phyloP scores from a whole-genome alignment of 1,284 basidiomycete species.

The Ganoderma multipileum region DNA sequence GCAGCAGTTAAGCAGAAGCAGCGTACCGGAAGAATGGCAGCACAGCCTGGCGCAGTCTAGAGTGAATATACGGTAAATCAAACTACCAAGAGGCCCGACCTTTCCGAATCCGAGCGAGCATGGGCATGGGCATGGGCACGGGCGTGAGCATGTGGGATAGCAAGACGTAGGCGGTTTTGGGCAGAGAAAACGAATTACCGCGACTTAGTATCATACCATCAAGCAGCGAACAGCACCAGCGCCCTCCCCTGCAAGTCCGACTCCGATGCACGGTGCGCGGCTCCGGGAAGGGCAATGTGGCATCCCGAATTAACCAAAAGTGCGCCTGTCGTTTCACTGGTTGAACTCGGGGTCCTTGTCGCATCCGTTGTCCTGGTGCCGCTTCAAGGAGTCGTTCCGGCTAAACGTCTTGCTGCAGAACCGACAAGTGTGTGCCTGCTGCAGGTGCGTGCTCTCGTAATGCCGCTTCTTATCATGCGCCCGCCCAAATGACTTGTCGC shows the following conservation, averaged over 20 bases:
- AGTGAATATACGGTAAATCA: conserved; percentile 1
- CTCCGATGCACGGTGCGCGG: conserved; percentile 3
- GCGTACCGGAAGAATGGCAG: not conserved
- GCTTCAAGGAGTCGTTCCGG: conserved; percentile 63
- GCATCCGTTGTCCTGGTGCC: conserved; percentile 69
- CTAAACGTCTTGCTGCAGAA: conserved; percentile 79
- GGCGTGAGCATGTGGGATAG: conserved; percentile 4
- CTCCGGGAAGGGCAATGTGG: not conserved
- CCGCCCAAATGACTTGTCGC: conserved; percentile 78
- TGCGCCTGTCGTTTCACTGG: conserved; percentile 13
- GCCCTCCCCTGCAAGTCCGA: conserved; percentile 2
- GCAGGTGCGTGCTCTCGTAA: conserved; percentile 75
- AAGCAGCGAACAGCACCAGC: not conserved
- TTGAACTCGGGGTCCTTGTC: conserved; percentile 35
- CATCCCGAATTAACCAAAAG: not conserved
- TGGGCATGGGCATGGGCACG: not conserved
- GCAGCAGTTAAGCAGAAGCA: not conserved
- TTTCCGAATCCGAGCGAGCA: not conserved
- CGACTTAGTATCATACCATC: not conserved
- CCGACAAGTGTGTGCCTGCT: conserved; percentile 68
- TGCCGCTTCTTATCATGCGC: conserved; percentile 82
- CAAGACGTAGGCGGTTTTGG: not conserved
- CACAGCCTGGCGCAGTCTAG: conserved; percentile 1
- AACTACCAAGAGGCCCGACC: not conserved
- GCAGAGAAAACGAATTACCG: conserved; percentile 1